Base-by-base conservation (phyloP, 768 basidiomycete species). In the Mycena filopes region DNA sequence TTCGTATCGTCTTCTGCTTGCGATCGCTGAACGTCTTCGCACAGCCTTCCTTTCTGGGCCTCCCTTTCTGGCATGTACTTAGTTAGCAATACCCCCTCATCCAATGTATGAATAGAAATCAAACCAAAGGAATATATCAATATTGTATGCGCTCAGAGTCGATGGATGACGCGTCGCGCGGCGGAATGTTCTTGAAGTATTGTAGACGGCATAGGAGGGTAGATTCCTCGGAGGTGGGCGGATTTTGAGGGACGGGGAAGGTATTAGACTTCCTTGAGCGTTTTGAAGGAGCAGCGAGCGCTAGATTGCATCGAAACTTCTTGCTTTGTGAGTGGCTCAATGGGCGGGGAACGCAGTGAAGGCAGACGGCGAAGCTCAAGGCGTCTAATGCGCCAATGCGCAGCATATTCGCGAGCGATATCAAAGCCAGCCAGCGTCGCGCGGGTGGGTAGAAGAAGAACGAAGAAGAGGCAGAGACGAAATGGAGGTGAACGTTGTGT, bases 101-200 rank as follows among this genome's bases (percentile, higher is more conserved):
- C 54, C 59, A 66, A 25, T 63, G 66, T 67, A 67, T 67, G 65
- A 63, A 58, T 67, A 67, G 66, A 63, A n/a, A 62, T 40, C 55
- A 47, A 65, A 59, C 11, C 57, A 46, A 53, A 67, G 60, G 55
- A 62, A 62, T 67, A 67, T 61, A 66, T 66, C 60, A 56, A 53
- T 62, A 67, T 66, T 60, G 58, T 66, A 66, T 54, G 36, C 16
- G 4, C 8, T 29, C 3, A 29, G 20, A 45, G 26, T 2, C 23
- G n/a, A n/a, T n/a, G 4, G 55, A 59, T 59, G 63, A 48, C 51
- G 51, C 57, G 57, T 48, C 63, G 55, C 57, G 59, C 21, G 9
- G 18, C n/a, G 25, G 20, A 21, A 15, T n/a, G 31, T 36, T 36
- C 54, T 55, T 55, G 41, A 53, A 53, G 23, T 25, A 29, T 23